Base-by-base conservation (phyloP, 2,329 filamentous ascomycete genomes). In the Cordyceps cicadae region DNA sequence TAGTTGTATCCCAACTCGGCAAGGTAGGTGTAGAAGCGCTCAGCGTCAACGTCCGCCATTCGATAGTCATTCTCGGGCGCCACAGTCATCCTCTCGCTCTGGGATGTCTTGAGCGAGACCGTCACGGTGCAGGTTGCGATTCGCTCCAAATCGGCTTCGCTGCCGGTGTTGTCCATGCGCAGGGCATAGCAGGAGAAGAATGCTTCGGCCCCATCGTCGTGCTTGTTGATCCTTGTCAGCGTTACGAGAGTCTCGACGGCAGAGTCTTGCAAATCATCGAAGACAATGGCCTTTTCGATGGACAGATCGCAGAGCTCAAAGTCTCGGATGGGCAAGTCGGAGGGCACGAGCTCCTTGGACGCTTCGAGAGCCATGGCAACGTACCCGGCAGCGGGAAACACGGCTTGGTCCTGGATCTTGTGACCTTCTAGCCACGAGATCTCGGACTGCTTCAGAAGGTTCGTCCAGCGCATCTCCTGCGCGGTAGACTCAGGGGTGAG, bases 401-500 rank as follows among this genome's bases (percentile, higher is more conserved):
- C 71, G 58, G 70, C 71, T 53, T 76, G 69, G 64, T 72, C 76
- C 62, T 77, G 73, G 69, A 78, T 72, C 34, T 66, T 56, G 67
- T 78, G 77, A 59, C 76, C 75, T 48, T 73, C 65, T 5, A 75
- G 72, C 50, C 78, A 79, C 34, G 77, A 68, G 12, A 68, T 29
- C 49, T 68, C 63, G 5, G 11, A 15, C n/a, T 50, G 48, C 37
- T 60, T 59, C 5, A 69, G 34, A 12, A 65, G 46, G 50, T 68
- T 66, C 21, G 61, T 57, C 67, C 65, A 69, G 11, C 51, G 58
- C 11, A 63, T 3, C 8, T 59, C 37, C 3, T 48, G 43, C 3
- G 29, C 15, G 3, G 55, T 49, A 6, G 32, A 29, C 24, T 29
- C 24, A 8, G 49, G 17, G 26, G 15, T 11, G 49, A 14, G 24